A percentile compares a stretch with the other conserved stretches of the same genome.
Conservation (phyloP, 2,329 filamentous ascomycete species). For the Podosphaera leucotricha region DNA sequence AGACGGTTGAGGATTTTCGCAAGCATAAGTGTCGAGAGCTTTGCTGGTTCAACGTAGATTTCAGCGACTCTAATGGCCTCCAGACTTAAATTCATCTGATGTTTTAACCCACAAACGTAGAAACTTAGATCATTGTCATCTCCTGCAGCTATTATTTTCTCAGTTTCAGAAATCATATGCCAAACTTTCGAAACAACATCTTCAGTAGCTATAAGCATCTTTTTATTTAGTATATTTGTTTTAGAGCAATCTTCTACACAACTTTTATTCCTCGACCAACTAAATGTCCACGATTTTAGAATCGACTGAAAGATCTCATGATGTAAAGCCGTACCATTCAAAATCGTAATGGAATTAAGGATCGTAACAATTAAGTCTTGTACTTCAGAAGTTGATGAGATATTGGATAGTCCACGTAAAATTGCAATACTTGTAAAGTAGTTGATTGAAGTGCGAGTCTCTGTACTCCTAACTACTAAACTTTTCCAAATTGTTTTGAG, state of each 20-base stretch:
- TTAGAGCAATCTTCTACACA: neutral
- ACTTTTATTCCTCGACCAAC: neutral
- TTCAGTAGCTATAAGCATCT: neutral
- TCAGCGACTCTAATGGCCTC: neutral
- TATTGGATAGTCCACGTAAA: neutral
- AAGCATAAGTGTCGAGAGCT: neutral
- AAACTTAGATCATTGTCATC: neutral
- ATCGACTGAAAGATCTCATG: neutral
- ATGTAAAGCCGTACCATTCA: neutral
- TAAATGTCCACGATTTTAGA: neutral
- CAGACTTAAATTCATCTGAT: neutral
- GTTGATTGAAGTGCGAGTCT: neutral
- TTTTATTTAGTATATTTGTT: neutral
- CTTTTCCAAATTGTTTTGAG: constrained; percentile 12
- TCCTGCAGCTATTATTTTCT: neutral
- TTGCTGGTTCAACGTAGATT: neutral
- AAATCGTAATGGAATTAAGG: neutral
- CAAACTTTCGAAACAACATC: neutral
- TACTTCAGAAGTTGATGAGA: neutral
- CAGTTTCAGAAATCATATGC: neutral
- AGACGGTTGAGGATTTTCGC: neutral
- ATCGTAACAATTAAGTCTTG: neutral
- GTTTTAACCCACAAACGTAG: neutral
- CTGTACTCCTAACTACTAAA: constrained; percentile 1
- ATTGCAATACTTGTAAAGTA: neutral